Conservation (phyloP, 352 stramenopile species). For the Phytophthora sp. region DNA sequence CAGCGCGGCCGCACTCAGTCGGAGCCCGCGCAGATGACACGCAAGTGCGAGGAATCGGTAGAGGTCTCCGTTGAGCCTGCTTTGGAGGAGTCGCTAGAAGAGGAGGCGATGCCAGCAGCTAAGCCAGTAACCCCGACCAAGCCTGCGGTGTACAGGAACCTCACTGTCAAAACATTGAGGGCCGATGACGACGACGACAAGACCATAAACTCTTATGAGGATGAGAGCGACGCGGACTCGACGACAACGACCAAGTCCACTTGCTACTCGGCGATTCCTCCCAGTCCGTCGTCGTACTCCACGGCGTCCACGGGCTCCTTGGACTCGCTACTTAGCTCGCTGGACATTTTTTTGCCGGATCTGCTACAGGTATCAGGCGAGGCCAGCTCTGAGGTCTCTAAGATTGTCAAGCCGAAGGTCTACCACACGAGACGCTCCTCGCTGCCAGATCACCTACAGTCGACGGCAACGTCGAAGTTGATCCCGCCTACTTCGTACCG, state of each 20-base stretch:
- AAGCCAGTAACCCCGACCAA: constrained; percentile 2
- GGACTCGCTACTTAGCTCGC: constrained; percentile 36
- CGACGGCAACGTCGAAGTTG: constrained; percentile 13
- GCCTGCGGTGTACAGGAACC: constrained; percentile 8
- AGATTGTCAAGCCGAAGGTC: constrained; percentile 2
- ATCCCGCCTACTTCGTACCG: constrained; percentile 5
- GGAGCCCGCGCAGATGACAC: not conserved
- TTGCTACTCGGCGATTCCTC: constrained; percentile 15
- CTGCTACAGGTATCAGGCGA: constrained; percentile 18
- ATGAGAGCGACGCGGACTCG: constrained; percentile 18
- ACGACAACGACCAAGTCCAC: constrained; percentile 6
- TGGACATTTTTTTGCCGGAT: constrained; percentile 32
- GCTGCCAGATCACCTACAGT: constrained; percentile 6
- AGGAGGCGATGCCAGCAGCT: not conserved
- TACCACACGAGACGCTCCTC: constrained; percentile 20
- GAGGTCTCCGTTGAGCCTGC: not conserved
- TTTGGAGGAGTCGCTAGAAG: not conserved
- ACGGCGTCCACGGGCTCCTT: constrained; percentile 40
- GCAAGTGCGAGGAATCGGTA: not conserved
- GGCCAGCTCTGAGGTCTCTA: constrained; percentile 3
- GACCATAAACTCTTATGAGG: constrained; percentile 9
- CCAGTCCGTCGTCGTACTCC: constrained; percentile 35
- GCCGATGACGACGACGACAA: constrained; percentile 12
- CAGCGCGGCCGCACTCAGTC: constrained; percentile 9
- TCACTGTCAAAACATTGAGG: constrained; percentile 16